Evolutionary conservation across 2,329 filamentous ascomycete genomes (phyloP).

Genomic region (Diaporthe vexans): DNA sequence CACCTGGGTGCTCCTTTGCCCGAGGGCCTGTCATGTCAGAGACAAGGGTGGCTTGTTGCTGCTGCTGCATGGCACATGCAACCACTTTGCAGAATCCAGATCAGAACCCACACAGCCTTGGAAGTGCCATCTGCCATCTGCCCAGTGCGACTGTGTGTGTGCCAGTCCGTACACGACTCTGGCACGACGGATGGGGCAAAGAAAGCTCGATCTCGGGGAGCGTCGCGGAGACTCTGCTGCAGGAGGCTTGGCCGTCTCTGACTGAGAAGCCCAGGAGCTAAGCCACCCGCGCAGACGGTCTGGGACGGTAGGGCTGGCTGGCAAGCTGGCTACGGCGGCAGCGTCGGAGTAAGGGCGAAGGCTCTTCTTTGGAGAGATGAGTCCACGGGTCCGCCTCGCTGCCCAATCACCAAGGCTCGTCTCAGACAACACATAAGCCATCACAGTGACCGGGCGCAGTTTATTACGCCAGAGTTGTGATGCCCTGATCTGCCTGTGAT

Average conservation of each 20-base stretch:
- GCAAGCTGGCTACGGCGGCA: slow-evolving; percentile 15
- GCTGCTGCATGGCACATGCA: slow-evolving; percentile 28
- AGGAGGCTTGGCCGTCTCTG: slow-evolving; percentile 2
- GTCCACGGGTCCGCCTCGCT: slow-evolving; percentile 18
- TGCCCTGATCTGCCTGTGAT: too few species aligned
- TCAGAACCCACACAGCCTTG: slow-evolving; percentile 19
- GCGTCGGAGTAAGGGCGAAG: background rate
- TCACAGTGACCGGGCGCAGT: background rate
- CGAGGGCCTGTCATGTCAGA: slow-evolving; percentile 25
- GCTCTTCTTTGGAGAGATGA: background rate
- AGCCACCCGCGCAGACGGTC: slow-evolving; percentile 3
- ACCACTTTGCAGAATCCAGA: slow-evolving; percentile 37
- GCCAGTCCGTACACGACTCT: background rate
- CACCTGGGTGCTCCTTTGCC: background rate
- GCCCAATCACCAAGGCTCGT: slow-evolving; percentile 27
- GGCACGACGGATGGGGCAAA: background rate
- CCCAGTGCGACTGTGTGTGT: background rate
- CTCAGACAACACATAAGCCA: slow-evolving; percentile 24
- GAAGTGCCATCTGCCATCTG: background rate
- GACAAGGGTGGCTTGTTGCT: slow-evolving; percentile 9
- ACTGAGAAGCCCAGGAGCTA: background rate
- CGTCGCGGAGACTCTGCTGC: background rate
- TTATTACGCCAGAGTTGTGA: too few species aligned
- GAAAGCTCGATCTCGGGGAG: slow-evolving; percentile 3
- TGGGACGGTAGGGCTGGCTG: slow-evolving; percentile 4